Base-by-base conservation (phyloP, 768 basidiomycete genomes). In the Agrocybe pediades region DNA sequence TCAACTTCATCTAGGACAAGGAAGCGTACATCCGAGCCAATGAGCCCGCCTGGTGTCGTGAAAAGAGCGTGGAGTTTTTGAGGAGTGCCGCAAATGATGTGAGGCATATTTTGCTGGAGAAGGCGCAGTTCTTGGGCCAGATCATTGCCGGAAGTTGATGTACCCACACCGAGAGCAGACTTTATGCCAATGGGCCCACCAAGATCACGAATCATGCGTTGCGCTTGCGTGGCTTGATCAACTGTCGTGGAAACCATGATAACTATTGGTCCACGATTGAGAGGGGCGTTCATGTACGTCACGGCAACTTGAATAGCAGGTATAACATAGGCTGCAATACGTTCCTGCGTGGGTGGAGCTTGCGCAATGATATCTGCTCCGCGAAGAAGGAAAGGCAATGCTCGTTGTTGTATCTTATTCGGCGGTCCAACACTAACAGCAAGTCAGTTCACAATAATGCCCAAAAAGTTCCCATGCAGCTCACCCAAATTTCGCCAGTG, bases 341-440 rank as follows among this genome's bases (percentile, higher is more conserved):
- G 83, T 69, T 99, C 97, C 68, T 98, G 96, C 0, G 97, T 98
- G 0, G 97, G 95, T 43, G 97, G 97, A 9, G 96, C 97, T 72
- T 99, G 97, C 8, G 96, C 95, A 64, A 99, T 98, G 65, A 98
- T 98, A 63, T 99, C 97, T 30, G 93, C 85, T 7, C 94, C 95
- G 47, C 89, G 84, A 27, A 98, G 79, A 54, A 99, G 84, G 74
- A 98, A 98, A 6, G 97, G 97, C 46, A 99, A 76, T 41, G 97
- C 95, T 44, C 96, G 84, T 66, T 96, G 94, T 71, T 98, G 97
- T 60, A 99, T 97, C 77, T 99, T 99, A 71, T 98, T 98, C 6
- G 97, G 97, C 1, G 97, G 97, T 0, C 96, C 95, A 57, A 98
- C 88, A 39, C 95, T 95, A 63, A 39, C 49, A 33, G 47, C 43